A percentile compares a stretch with the other conserved stretches of the same genome.
phyloP scores from a whole-genome alignment of 192 early-diverging fungal genomes.

The Coemansia sp. region DNA sequence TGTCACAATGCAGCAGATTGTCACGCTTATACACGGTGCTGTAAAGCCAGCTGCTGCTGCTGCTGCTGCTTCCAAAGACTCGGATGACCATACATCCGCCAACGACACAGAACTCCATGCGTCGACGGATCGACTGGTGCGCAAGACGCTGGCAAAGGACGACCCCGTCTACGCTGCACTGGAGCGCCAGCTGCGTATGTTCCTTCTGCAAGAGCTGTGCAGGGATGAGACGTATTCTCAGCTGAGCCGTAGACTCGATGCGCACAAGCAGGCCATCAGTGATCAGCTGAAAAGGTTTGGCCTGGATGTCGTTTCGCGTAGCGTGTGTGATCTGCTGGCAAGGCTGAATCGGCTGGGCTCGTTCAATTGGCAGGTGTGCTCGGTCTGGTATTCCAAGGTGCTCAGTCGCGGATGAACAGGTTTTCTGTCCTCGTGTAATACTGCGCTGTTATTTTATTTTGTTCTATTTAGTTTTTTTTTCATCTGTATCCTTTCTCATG shows the following conservation, averaged over 20 bases:
- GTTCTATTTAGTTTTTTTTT: not conserved
- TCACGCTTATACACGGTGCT: conserved; percentile 3
- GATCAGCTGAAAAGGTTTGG: conserved; percentile 15
- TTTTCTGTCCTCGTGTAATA: no score
- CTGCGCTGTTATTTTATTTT: not conserved
- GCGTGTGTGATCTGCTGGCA: conserved; percentile 15
- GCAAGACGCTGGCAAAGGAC: conserved; percentile 33
- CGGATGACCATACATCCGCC: not conserved
- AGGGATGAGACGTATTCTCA: conserved; percentile 8
- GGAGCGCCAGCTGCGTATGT: conserved; percentile 24
- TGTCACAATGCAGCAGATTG: conserved; percentile 30
- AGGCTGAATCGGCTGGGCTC: conserved; percentile 26
- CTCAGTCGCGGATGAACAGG: not conserved
- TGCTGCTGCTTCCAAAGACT: not conserved
- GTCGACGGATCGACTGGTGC: conserved; percentile 17
- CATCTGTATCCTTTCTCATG: not conserved
- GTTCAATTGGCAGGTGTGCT: conserved; percentile 49
- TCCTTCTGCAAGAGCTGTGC: conserved; percentile 23
- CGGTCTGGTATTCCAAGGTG: conserved; percentile 35
- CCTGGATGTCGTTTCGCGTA: conserved; percentile 16
- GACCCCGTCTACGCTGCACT: conserved; percentile 28
- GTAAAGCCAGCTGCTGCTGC: not conserved
- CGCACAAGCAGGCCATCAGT: not conserved
- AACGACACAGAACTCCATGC: not conserved
- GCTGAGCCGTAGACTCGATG: conserved; percentile 15